phyloP scores from a whole-genome alignment of 2,329 filamentous ascomycete genomes.

The Cladosporium oxysporum region DNA sequence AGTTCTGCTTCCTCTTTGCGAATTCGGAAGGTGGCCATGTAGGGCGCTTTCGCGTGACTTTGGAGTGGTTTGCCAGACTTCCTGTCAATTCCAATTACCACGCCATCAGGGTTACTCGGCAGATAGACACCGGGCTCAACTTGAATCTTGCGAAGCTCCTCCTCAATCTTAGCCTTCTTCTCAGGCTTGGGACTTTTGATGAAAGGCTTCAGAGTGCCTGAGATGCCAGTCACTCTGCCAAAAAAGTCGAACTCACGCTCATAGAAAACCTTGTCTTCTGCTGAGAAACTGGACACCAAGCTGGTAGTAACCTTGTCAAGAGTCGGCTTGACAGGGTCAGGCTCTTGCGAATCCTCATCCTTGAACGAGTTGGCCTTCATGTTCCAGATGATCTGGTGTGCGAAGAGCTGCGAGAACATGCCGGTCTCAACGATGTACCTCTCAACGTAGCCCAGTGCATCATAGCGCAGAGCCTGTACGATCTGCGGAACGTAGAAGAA shows the following conservation, averaged over 20 bases:
- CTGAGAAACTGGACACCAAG: conserved; percentile 79
- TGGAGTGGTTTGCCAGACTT: conserved; percentile 97
- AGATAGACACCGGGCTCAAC: conserved; percentile 97
- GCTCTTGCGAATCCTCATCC: conserved; percentile 88
- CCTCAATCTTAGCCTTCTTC: conserved; percentile 99
- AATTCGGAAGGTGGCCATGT: conserved; percentile 98
- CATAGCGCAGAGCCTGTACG: conserved; percentile 91
- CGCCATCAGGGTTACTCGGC: conserved; percentile 93
- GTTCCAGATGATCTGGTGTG: conserved; percentile 99
- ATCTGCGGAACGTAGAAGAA: conserved; percentile 99
- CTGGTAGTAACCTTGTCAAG: conserved; percentile 86
- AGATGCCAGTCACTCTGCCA: conserved; percentile 91
- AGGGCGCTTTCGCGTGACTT: conserved; percentile 96
- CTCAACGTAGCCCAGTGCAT: conserved; percentile 90
- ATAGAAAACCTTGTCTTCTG: conserved; percentile 80
- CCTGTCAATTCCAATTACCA: conserved; percentile 95
- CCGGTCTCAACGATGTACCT: conserved; percentile 96
- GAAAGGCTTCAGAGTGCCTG: conserved; percentile 89
- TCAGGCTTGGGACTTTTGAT: conserved; percentile 92
- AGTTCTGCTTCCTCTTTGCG: conserved; percentile 70
- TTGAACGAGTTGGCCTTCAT: conserved; percentile 99
- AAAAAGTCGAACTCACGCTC: conserved; percentile 98
- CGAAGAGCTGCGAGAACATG: conserved; percentile 96
- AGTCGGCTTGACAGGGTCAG: conserved; percentile 89
- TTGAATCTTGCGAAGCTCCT: conserved; percentile 95